A percentile compares a stretch with the other conserved stretches of the same genome.
phyloP scores from a whole-genome alignment of 176 grass and related monocot species.

The Dendrocalamus sinicus region DNA sequence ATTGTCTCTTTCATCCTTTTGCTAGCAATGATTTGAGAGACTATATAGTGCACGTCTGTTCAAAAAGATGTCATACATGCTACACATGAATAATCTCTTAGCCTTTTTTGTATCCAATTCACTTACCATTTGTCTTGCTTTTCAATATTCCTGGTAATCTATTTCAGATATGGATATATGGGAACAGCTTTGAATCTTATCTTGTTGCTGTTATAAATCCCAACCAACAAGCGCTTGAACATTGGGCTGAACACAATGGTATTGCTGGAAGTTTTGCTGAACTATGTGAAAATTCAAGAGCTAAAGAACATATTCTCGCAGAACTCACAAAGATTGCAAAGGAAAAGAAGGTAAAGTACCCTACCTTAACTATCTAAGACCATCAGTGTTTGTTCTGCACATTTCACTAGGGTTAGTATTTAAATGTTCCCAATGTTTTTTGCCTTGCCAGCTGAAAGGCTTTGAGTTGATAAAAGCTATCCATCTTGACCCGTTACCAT shows the following conservation, averaged over 20 bases:
- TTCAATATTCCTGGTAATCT: constrained; percentile 35
- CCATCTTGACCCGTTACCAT: constrained; percentile 75
- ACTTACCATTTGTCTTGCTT: neutral
- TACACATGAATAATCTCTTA: neutral
- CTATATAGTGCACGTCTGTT: neutral
- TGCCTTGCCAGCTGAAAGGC: constrained; percentile 70
- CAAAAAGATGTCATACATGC: neutral
- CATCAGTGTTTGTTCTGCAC: neutral
- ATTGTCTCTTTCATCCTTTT: neutral
- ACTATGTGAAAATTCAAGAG: constrained; percentile 63
- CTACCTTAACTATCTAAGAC: neutral
- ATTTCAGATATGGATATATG: constrained; percentile 96
- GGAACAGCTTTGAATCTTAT: constrained; percentile 90
- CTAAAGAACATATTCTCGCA: constrained; percentile 71
- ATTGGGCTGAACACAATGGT: constrained; percentile 70
- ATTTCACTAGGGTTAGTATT: neutral
- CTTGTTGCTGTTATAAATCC: constrained; percentile 83
- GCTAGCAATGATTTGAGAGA: neutral
- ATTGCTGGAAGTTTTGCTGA: constrained; percentile 47
- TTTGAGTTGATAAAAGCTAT: constrained; percentile 79
- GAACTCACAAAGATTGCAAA: constrained; percentile 69
- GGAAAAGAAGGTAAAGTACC: constrained; percentile 74
- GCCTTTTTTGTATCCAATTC: neutral
- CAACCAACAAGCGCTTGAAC: constrained; percentile 68
- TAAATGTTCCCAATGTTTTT: constrained; percentile 2